These are phyloP conservation scores for Chalaropsis ovoidea DNA, from an alignment of 2,329 filamentous ascomycete genomes.

Conservation along the genomic window DNA sequence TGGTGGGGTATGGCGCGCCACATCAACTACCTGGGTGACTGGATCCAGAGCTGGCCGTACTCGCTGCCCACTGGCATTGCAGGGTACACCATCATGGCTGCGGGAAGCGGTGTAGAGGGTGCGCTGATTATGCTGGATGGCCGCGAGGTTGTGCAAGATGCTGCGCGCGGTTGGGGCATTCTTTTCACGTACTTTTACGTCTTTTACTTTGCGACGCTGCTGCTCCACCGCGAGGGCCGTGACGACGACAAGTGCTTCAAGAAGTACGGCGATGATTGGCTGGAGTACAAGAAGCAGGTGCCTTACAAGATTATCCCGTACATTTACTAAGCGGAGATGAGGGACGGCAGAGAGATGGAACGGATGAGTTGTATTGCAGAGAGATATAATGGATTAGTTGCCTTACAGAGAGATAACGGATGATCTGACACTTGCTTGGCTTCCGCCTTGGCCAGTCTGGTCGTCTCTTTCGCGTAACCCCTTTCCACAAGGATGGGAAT, in stretches of 20 bases:
- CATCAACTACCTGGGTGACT: conserved; percentile 94
- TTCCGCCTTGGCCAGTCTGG: neutral
- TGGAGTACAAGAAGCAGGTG: conserved; percentile 74
- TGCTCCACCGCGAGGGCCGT: conserved; percentile 74
- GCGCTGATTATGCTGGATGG: conserved; percentile 50
- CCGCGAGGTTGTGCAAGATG: conserved; percentile 58
- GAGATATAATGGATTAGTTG: neutral
- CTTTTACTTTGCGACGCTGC: conserved; percentile 76
- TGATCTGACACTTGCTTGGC: neutral
- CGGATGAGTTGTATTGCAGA: conserved; percentile 10
- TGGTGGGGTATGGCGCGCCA: conserved; percentile 92
- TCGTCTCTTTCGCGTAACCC: neutral
- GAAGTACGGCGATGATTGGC: conserved; percentile 92
- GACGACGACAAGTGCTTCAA: conserved; percentile 84
- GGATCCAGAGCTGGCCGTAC: conserved; percentile 88
- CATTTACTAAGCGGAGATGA: conserved; percentile 51
- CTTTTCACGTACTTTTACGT: conserved; percentile 91
- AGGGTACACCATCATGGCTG: conserved; percentile 62
- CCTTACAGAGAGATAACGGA: neutral
- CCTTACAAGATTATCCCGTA: conserved; percentile 74
- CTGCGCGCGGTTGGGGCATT: conserved; percentile 72
- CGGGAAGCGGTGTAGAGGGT: conserved; percentile 40
- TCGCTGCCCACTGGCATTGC: conserved; percentile 76
- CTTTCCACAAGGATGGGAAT: neutral
- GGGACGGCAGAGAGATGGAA: neutral